phyloP scores from a whole-genome alignment of 495 filamentous ascomycete genomes.

The Penicillium bialowiezense region DNA sequence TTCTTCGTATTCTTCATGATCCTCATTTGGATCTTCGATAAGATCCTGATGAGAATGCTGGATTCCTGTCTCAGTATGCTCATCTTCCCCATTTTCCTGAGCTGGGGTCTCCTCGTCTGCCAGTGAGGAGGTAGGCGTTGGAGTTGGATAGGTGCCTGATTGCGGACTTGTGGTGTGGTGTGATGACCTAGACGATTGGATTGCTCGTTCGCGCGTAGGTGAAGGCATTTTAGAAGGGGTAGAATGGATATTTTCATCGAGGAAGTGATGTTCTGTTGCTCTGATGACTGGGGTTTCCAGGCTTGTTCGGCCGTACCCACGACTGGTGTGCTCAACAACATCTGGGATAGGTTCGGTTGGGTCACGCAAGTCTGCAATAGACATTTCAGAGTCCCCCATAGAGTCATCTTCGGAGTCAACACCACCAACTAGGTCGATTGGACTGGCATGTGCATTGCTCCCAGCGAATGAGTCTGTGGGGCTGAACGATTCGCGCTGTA shows the following conservation, averaged over 20 bases:
- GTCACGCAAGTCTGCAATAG: conserved; percentile 18
- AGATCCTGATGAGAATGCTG: conserved; percentile 6
- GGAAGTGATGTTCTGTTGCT: conserved; percentile 28
- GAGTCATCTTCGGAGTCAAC: conserved; percentile 26
- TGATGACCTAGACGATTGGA: conserved; percentile 30
- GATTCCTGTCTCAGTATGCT: neutral
- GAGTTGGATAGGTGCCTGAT: conserved; percentile 40
- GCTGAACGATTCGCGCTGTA: conserved; percentile 13
- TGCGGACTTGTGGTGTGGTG: conserved; percentile 31
- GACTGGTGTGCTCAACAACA: neutral
- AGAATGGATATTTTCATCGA: conserved; percentile 33
- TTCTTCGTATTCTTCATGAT: conserved; percentile 51
- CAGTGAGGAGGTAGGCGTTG: conserved; percentile 39
- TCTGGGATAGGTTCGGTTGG: conserved; percentile 10
- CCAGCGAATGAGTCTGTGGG: conserved; percentile 22
- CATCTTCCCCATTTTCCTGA: neutral
- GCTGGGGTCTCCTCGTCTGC: conserved; percentile 34
- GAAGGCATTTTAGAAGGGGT: conserved; percentile 44
- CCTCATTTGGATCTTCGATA: conserved; percentile 37
- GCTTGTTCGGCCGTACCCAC: conserved; percentile 20
- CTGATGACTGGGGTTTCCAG: conserved; percentile 32
- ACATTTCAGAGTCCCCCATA: conserved; percentile 24
- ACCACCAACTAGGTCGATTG: conserved; percentile 26
- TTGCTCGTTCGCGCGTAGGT: conserved; percentile 25
- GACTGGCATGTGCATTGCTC: conserved; percentile 20